These are phyloP conservation scores for Acer yangbiense DNA, from an alignment of 345 rosid species.

Conservation along the genomic window DNA sequence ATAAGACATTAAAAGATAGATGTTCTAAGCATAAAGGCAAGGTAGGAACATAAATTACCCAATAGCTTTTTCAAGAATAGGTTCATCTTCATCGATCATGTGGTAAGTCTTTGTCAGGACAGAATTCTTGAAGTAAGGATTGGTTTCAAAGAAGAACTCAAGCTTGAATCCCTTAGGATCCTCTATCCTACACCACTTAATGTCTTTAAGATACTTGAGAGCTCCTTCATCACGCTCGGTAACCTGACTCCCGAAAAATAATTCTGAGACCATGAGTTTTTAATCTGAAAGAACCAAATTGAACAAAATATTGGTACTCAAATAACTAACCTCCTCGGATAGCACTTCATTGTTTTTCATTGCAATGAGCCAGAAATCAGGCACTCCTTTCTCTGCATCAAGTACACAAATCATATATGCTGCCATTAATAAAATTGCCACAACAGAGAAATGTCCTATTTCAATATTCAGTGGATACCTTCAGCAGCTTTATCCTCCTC, in stretches of 20 bases:
- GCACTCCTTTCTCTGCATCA: constrained; percentile 87
- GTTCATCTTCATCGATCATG: constrained; percentile 99
- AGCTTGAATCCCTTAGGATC: constrained; percentile 98
- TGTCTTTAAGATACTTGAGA: constrained; percentile 79
- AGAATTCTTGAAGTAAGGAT: constrained; percentile 85
- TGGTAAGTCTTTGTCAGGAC: constrained; percentile 89
- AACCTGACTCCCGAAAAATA: constrained; percentile 41
- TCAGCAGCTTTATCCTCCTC: constrained; percentile 59
- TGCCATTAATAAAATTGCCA: constrained; percentile 1
- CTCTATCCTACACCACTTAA: constrained; percentile 80
- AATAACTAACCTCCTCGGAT: constrained; percentile 69
- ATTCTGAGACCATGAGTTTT: neutral
- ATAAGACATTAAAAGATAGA: neutral
- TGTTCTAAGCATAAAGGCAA: neutral
- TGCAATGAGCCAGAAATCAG: constrained; percentile 91
- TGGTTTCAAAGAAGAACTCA: constrained; percentile 83
- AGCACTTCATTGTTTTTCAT: constrained; percentile 95
- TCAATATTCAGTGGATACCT: constrained; percentile 41
- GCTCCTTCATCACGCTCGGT: constrained; percentile 96
- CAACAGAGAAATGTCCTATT: neutral
- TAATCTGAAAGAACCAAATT: neutral
- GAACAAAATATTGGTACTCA: neutral
- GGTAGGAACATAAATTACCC: constrained; percentile 50
- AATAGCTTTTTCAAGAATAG: constrained; percentile 90
- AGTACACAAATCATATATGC: constrained; percentile 18